These are phyloP conservation scores for Debaryomyces fabryi DNA, from an alignment of 1,139 yeast species.

Conservation along the genomic window DNA sequence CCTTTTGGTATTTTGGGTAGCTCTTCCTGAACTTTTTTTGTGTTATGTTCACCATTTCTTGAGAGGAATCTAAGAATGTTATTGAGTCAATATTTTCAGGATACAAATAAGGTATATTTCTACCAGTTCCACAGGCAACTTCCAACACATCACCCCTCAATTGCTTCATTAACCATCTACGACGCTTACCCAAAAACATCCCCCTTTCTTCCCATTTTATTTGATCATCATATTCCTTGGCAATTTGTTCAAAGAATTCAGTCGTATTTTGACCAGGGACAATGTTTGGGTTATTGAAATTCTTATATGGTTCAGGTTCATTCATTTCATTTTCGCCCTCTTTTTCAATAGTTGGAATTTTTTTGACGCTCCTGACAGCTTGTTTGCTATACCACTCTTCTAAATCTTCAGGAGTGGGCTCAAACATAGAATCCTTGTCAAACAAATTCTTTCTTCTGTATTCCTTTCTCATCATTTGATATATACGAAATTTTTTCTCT, in stretches of 20 bases:
- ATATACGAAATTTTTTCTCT: slow-evolving; percentile 53
- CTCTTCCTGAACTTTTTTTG: slow-evolving; percentile 68
- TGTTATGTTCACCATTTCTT: slow-evolving; percentile 83
- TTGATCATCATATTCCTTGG: slow-evolving; percentile 78
- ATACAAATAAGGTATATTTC: slow-evolving; percentile 78
- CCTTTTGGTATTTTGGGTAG: slow-evolving; percentile 68
- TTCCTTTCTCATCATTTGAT: slow-evolving; percentile 56
- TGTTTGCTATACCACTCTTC: slow-evolving; percentile 50
- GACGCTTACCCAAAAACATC: slow-evolving; percentile 77
- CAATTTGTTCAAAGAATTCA: slow-evolving; percentile 75
- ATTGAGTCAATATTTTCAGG: slow-evolving; percentile 64
- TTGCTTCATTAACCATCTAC: slow-evolving; percentile 82
- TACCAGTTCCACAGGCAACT: slow-evolving; percentile 95
- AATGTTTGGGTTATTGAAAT: slow-evolving; percentile 43
- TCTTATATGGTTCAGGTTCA: slow-evolving; percentile 27
- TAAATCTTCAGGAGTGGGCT: slow-evolving; percentile 55
- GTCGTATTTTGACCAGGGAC: slow-evolving; percentile 82
- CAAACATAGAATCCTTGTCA: slow-evolving; percentile 47
- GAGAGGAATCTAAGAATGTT: slow-evolving; percentile 83
- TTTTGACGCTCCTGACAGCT: slow-evolving; percentile 27
- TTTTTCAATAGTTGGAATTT: slow-evolving; percentile 31
- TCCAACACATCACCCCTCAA: slow-evolving; percentile 88
- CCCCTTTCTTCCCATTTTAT: slow-evolving; percentile 86
- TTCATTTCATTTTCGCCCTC: slow-evolving; percentile 10
- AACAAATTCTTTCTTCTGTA: slow-evolving; percentile 50